Conservation (phyloP, 257 asterid species). For the Rehmannia glutinosa region DNA sequence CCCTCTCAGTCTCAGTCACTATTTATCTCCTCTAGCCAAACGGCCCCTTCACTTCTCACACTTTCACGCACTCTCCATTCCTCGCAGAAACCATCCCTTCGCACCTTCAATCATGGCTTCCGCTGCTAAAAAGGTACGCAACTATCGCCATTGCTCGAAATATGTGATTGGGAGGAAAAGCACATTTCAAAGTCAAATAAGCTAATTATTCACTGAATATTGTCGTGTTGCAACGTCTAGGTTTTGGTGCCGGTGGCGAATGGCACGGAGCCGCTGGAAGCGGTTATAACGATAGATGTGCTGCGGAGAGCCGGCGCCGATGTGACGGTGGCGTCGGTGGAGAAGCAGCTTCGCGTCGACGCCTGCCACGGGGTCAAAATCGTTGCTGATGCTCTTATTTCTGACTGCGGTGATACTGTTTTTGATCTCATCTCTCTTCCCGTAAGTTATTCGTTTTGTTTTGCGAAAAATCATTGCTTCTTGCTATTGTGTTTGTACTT, state of each 20-base stretch:
- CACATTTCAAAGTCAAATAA: neutral
- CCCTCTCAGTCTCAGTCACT: constrained; percentile 40
- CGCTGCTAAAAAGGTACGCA: constrained; percentile 47
- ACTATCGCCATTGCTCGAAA: neutral
- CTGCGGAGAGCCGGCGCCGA: constrained; percentile 95
- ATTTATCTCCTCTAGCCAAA: constrained; percentile 17
- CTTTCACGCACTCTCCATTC: constrained; percentile 21
- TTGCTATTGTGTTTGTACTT: neutral
- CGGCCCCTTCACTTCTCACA: constrained; percentile 14
- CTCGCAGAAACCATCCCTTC: constrained; percentile 28
- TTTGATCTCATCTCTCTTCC: constrained; percentile 92
- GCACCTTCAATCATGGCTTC: constrained; percentile 63
- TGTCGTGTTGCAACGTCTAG: constrained; percentile 27
- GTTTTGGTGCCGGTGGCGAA: constrained; percentile 97
- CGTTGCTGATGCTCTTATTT: constrained; percentile 79
- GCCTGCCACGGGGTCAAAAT: constrained; percentile 73
- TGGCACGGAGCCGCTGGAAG: constrained; percentile 96
- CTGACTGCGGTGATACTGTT: constrained; percentile 56
- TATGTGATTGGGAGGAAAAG: neutral
- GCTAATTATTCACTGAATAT: neutral
- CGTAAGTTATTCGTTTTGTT: constrained; percentile 25
- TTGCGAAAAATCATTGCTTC: neutral
- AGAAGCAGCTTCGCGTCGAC: constrained; percentile 66
- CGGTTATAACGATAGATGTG: constrained; percentile 76
- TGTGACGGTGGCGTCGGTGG: constrained; percentile 92